Evolutionary conservation across 768 basidiomycete genomes (phyloP).

Genomic region (Stropharia rugosoannulata): DNA sequence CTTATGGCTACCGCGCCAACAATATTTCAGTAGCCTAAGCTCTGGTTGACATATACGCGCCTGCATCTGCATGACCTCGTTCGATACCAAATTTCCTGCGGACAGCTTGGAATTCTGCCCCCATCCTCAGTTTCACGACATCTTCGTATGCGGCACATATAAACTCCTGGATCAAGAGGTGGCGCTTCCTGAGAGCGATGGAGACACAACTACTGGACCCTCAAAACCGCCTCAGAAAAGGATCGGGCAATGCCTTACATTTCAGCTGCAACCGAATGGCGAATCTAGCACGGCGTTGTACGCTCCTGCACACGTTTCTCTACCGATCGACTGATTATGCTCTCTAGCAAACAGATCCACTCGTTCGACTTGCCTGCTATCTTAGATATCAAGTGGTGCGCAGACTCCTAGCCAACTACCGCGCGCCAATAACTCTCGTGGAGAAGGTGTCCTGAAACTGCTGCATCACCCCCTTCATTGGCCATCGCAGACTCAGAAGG

Average conservation of each 20-base stretch:
- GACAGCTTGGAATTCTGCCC: constrained; percentile 94
- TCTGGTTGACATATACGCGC: background rate
- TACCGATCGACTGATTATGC: background rate
- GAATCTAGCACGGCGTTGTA: constrained; percentile 15
- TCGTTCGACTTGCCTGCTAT: constrained; percentile 77
- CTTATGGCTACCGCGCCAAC: no score
- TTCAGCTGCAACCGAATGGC: constrained; percentile 42
- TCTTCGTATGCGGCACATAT: constrained; percentile 93
- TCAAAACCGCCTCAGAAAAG: constrained; percentile 28
- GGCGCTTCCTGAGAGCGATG: background rate
- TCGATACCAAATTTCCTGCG: constrained; percentile 80
- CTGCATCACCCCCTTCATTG: constrained; percentile 44
- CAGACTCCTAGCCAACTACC: background rate
- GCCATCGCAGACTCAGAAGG: constrained; percentile 89
- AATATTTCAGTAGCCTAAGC: no score
- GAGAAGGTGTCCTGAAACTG: constrained; percentile 57
- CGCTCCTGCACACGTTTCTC: background rate
- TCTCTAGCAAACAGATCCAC: constrained; percentile 57
- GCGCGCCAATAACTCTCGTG: background rate
- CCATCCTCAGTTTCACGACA: constrained; percentile 47
- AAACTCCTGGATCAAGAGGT: constrained; percentile 53
- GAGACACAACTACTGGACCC: constrained; percentile 4
- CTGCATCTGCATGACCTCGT: constrained; percentile 11
- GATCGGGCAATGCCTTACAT: constrained; percentile 71
- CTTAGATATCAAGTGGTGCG: constrained; percentile 92